Percentiles rank a stretch among this genome's conserved stretches.
Evolutionary conservation across 2,329 filamentous ascomycete genomes (phyloP).

Genomic region (Hypoxylon sp.): DNA sequence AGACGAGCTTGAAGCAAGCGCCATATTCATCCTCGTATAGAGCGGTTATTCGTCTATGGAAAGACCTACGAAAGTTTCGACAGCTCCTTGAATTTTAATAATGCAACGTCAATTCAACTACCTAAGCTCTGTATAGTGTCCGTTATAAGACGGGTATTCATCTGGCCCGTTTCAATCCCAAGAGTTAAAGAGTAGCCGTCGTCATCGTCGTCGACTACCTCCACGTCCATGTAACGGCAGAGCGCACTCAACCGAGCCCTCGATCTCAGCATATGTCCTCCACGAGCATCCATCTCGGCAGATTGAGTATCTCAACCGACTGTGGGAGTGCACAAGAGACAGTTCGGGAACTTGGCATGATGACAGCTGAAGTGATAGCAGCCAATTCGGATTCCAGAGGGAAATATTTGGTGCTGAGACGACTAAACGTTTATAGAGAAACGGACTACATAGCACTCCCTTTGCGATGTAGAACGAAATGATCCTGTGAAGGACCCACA

Average conservation of each 20-base stretch:
- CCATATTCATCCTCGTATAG: neutral
- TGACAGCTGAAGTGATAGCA: neutral
- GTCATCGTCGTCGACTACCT: neutral
- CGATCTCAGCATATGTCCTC: neutral
- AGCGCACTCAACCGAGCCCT: neutral
- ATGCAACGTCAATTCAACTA: constrained; percentile 13
- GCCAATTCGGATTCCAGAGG: neutral
- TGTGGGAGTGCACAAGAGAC: neutral
- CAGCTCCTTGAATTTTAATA: neutral
- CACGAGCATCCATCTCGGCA: constrained; percentile 2
- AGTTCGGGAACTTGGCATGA: neutral
- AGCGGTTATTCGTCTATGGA: neutral
- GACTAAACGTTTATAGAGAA: neutral
- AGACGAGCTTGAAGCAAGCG: neutral
- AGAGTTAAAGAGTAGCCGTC: neutral
- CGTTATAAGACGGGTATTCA: neutral
- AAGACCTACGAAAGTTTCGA: constrained; percentile 3
- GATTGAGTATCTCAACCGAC: neutral
- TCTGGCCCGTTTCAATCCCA: neutral
- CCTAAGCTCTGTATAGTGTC: neutral
- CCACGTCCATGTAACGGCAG: constrained; percentile 1
- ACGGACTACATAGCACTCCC: neutral
- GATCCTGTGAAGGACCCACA: neutral
- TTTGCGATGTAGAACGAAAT: neutral
- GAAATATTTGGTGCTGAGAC: neutral